Evolutionary conservation across 225 moss, liverwort and hornwort species (phyloP), one percentile per base, ranked within the genome.

Genomic region (Bryoerythrophyllum caledonicum): DNA sequence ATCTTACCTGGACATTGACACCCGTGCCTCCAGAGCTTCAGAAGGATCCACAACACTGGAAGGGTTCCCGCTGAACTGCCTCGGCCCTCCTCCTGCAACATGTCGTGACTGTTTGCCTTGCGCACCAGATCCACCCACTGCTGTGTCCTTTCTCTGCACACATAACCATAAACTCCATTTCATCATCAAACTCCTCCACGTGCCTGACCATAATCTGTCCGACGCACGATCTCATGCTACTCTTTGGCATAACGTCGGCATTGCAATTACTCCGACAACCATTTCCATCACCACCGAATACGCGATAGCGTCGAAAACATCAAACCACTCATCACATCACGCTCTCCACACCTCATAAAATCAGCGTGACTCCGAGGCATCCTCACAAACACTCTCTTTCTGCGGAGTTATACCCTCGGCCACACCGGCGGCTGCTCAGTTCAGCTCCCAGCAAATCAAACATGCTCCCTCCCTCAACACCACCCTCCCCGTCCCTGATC

Each of bases 1-100:
- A 60, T 19, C 82, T 86, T 86, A 95, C 93, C 85, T 90, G 79
- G 89, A 78, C 80, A 84, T 65, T 46, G 84, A 81, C 65, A 90
- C 81, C 63, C 90, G 86, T 58, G 95, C 74, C 72, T 93, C 91
- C 56, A 86, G 74, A 68, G 79, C 78, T 72, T 86, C 95, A 64
- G 80, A 86, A 77, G 88, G 79, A 60, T 91, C 90, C 57, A 78
- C 27, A 7, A 60, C 44, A 68, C 64, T 60, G 46, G 82, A 74
- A 60, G 77, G 10, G 53, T 74, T 80, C 65, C 75, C 85, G 38
- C 80, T 88, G 37, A 35, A 81, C 76, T 86, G 85, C 86, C 78
- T 82, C 40, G 63, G 74, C 80, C 71, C 77, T 74, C 79, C 86
- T 78, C 72, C 81, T 79, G 55, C 44, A 73, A 74, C 80, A 67